Percentiles rank a stretch among this genome's conserved stretches.
Conservation (phyloP, 2,329 filamentous ascomycete genomes). For the Trichophyton benhamiae region DNA sequence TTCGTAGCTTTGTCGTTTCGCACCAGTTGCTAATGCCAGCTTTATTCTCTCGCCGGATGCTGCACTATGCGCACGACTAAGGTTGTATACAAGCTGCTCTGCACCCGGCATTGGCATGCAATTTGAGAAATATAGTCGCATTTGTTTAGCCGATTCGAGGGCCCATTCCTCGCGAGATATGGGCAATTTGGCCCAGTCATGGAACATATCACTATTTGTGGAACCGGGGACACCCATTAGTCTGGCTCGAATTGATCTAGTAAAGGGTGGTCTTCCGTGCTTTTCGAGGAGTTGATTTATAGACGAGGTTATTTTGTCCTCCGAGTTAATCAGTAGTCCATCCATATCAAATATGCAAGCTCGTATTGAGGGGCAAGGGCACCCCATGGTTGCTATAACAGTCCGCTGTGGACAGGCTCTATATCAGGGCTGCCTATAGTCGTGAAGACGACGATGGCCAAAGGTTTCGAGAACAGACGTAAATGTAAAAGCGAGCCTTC, state of each 20-base stretch:
- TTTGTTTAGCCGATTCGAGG: slow-evolving; percentile 19
- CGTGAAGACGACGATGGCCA: background rate
- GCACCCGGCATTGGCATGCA: slow-evolving; percentile 18
- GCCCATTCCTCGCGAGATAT: slow-evolving; percentile 22
- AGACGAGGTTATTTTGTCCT: background rate
- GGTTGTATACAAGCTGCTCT: slow-evolving; percentile 14
- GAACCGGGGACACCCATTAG: slow-evolving; percentile 19
- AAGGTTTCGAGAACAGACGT: no score
- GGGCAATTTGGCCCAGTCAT: slow-evolving; percentile 23
- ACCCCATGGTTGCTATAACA: background rate
- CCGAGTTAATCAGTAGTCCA: background rate
- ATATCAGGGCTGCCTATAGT: background rate
- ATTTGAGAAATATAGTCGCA: slow-evolving; percentile 20
- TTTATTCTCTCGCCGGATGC: slow-evolving; percentile 9
- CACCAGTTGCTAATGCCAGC: slow-evolving; percentile 18
- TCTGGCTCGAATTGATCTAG: slow-evolving; percentile 14
- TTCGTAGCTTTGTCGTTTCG: slow-evolving; percentile 15
- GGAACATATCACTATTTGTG: slow-evolving; percentile 19
- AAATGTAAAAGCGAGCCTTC: no score
- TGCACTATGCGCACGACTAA: slow-evolving; percentile 4
- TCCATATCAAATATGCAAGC: background rate
- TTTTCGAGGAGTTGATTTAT: background rate
- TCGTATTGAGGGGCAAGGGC: background rate
- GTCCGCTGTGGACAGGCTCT: background rate
- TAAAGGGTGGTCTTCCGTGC: background rate